Percentiles rank a stretch among this genome's conserved stretches.
Evolutionary conservation across 2,329 filamentous ascomycete species (phyloP).

Genomic region (Fusarium xyrophilum): DNA sequence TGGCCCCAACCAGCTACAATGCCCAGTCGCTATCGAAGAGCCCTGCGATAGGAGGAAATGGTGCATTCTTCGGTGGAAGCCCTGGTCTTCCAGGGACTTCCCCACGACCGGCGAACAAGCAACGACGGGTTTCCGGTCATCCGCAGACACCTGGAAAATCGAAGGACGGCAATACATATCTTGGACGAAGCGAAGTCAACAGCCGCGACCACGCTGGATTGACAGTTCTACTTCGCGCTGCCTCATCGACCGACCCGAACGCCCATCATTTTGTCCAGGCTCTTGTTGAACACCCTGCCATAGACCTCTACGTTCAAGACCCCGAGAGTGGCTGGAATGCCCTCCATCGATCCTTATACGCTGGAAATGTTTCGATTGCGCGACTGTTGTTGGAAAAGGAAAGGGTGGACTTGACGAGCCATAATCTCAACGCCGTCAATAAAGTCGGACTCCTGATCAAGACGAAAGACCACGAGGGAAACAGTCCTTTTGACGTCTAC

Average conservation of each 20-base stretch:
- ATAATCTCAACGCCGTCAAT: constrained; percentile 64
- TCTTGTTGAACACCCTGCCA: constrained; percentile 79
- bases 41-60: constrained; percentile 52
- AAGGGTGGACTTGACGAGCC: constrained; percentile 66
- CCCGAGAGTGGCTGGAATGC: constrained; percentile 95
- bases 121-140: constrained; percentile 60
- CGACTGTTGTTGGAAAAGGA: constrained; percentile 82
- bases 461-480: constrained; percentile 93
- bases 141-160: constrained; percentile 52
- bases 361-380: constrained; percentile 86
- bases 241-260: constrained; percentile 73
- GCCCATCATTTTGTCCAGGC: constrained; percentile 78
- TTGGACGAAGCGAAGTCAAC: constrained; percentile 76
- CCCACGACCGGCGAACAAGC: constrained; percentile 57
- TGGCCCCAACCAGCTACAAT: constrained; percentile 73
- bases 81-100: constrained; percentile 55
- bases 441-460: constrained; percentile 82
- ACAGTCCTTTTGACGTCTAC: constrained; percentile 93
- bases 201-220: constrained; percentile 81
- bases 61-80: constrained; percentile 47
- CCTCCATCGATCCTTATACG: constrained; percentile 87
- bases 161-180: constrained; percentile 53
- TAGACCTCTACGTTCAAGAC: constrained; percentile 89
- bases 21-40: constrained; percentile 63
- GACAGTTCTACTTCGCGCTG: constrained; percentile 84